Percentiles rank a stretch among this genome's conserved stretches.
phyloP scores from a whole-genome alignment of 2,329 filamentous ascomycete species.

The Botrytis sinoallii region DNA sequence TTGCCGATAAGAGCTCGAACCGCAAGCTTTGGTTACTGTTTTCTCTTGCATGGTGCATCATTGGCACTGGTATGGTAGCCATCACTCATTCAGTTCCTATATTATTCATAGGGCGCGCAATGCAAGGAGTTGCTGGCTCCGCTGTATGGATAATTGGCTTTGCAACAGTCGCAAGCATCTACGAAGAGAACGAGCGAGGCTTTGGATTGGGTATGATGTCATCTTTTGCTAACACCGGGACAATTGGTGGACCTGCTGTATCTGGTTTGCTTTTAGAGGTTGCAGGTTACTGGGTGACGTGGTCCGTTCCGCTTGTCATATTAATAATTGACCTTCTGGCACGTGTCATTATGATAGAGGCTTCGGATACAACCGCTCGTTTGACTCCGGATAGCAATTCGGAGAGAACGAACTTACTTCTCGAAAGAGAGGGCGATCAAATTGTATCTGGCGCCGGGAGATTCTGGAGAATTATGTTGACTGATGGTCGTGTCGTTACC shows the following conservation, averaged over 20 bases:
- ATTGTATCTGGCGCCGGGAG: neutral
- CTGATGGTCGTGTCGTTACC: neutral
- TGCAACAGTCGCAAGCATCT: neutral
- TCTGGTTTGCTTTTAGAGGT: conserved; percentile 3
- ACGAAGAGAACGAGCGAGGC: neutral
- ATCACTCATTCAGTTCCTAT: neutral
- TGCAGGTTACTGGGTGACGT: neutral
- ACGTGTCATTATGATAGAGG: neutral
- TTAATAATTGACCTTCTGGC: conserved; percentile 1
- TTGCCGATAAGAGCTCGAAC: neutral
- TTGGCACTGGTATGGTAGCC: neutral
- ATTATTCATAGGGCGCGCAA: neutral
- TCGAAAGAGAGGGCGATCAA: neutral
- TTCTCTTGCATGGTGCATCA: neutral
- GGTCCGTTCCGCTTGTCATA: neutral
- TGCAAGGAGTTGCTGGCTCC: neutral
- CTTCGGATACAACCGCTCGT: neutral
- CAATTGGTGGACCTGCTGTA: neutral
- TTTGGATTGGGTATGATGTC: neutral
- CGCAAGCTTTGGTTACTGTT: neutral
- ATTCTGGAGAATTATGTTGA: conserved; percentile 5
- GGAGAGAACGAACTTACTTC: no score
- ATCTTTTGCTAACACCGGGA: conserved; percentile 2
- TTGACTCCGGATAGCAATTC: neutral
- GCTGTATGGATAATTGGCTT: conserved; percentile 9